Evolutionary conservation across 2,329 filamentous ascomycete species (phyloP), one percentile per base, ranked within the genome.

Genomic region (Curvularia sp.): DNA sequence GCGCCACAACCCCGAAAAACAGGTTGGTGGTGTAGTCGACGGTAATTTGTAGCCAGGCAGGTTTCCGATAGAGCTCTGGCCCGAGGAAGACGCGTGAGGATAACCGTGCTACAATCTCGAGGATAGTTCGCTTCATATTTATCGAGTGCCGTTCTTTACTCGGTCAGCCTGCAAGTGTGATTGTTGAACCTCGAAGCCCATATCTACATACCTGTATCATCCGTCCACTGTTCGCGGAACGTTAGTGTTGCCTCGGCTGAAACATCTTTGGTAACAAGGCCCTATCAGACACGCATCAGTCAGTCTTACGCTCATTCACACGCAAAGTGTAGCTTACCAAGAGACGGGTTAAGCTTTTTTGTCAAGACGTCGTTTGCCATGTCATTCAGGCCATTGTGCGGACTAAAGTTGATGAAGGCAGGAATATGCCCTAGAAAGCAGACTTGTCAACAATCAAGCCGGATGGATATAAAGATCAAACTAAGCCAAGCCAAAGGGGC

Each of bases 31-130:
- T 74, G 67, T 79, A 79, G 32, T 67, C 60, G 18, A 69, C 71
- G 42, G 71, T 65, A 9, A 74, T 70, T 1, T 70, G 57, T 18
- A 79, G 63, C 78, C 79, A 81, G 56, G 74, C 65, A 51, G 74
- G 63, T 57, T 80, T 77, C 23, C 70, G 68, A 51, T 74, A 75
- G 10, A 78, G 64, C 5, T 63, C 57, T 4, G 72, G 64, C 30
- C 79, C 78, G 36, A 77, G 71, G 51, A 81, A 77, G 43, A 42
- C 19, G 10, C 39, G 39, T 10, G 39, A 42, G 43, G 43, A 46
- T 30, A 46, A 28, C 12, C 6, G 43, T 46, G 23, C 43, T 23
- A 46, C 43, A 46, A 32, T 46, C 27, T 46, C 43, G 15, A 46
- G 43, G 13, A 46, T 32, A 32, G 43, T 30, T 46, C 8, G 25